Base-by-base conservation (phyloP, 495 filamentous ascomycete genomes). In the Xylaria castorea region DNA sequence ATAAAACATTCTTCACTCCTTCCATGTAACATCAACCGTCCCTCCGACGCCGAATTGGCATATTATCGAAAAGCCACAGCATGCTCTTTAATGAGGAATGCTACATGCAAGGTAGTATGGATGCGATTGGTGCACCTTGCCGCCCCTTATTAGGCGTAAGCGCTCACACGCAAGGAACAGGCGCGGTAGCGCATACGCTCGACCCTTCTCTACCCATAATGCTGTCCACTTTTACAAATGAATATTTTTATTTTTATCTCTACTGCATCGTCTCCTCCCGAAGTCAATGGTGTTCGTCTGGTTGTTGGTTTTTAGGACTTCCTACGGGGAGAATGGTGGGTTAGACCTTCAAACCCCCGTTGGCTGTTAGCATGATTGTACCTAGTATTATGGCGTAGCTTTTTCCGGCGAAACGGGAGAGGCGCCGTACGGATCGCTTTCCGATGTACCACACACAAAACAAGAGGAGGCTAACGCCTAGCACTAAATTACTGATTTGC, bases 81-180 rank as follows among this genome's bases (percentile, higher is more conserved):
- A 34, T 48, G 42, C 27, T 30, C 9, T 66, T 20, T 61, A 30
- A 53, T 40, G 64, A 53, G 20, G 8, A 20, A 67, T 67, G 8
- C n/a, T 53, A 20, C 11, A n/a, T 67, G 27, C 46, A 14, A 53
- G 46, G 20, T 55, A 20, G 66, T 9, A 11, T 38, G 38, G 32
- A 44, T 25, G 32, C 16, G 66, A 68, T 68, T 68, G 66, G 66
- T 57, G 48, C 30, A 2, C 20, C 66, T 68, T 68, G 66, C 50
- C 66, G 66, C 66, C 66, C 36, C 66, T 68, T 68, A 50, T 27
- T 36, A 22, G 66, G 50, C 34, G 50, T 50, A 57, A 68, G 50
- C 48, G 66, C 66, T 44, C 32, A 34, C 30, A 44, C 50, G 50
- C 48, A 50, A 42, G 14, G 22, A 57, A 57, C 50, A 44, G 63